Evolutionary conservation across 331 rosid species (phyloP).

Genomic region (Quercus phellos): DNA sequence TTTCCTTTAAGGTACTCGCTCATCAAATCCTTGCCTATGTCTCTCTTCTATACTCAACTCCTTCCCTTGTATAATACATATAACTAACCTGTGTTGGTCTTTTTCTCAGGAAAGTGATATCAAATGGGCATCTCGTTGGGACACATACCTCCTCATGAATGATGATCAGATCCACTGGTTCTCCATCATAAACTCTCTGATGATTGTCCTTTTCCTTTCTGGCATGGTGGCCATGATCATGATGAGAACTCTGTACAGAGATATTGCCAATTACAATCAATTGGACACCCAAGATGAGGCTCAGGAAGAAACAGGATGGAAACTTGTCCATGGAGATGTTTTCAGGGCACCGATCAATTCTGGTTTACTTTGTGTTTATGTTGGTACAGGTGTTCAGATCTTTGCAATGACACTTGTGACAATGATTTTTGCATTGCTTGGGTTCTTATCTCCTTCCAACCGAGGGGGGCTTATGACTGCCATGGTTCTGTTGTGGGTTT

Average conservation of each 20-base stretch:
- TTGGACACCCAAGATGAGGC: conserved; percentile 99
- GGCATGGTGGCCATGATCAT: conserved; percentile 99
- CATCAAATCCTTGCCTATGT: conserved; percentile 14
- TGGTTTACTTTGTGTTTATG: conserved; percentile 82
- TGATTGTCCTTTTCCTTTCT: conserved; percentile 98
- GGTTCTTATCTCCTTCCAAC: conserved; percentile 96
- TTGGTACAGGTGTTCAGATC: conserved; percentile 96
- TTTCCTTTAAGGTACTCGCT: conserved; percentile 74
- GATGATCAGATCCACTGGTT: conserved; percentile 99
- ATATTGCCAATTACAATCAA: conserved; percentile 95
- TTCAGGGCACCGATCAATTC: conserved; percentile 92
- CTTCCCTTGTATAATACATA: neutral
- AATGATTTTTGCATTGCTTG: conserved; percentile 93
- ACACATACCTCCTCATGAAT: conserved; percentile 98
- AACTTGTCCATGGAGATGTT: conserved; percentile 95
- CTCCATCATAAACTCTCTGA: conserved; percentile 91
- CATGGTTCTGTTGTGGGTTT: conserved; percentile 99
- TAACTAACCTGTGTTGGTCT: conserved; percentile 16
- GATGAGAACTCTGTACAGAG: conserved; percentile 98
- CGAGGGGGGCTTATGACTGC: conserved; percentile 99
- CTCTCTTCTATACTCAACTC: neutral
- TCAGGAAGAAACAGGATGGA: conserved; percentile 99
- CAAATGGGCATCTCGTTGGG: conserved; percentile 99
- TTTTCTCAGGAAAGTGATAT: conserved; percentile 72
- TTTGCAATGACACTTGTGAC: conserved; percentile 93